These are phyloP conservation scores for Bryoglossum gracile DNA, from an alignment of 495 filamentous ascomycete genomes.

Conservation along the genomic window DNA sequence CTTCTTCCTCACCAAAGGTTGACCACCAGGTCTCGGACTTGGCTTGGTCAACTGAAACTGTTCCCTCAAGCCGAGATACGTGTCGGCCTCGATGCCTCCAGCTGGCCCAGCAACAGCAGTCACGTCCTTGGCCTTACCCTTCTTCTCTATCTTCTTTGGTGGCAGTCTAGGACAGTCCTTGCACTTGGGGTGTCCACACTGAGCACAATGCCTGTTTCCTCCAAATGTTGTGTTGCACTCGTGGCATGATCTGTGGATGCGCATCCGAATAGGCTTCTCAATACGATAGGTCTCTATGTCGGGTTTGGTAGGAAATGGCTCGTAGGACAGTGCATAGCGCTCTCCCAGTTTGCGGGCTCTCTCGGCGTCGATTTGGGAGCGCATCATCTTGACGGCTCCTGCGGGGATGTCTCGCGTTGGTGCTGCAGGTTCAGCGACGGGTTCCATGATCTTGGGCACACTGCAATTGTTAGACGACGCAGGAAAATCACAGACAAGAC, in stretches of 20 bases:
- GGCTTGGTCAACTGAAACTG: conserved; percentile 48
- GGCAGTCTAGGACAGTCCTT: conserved; percentile 65
- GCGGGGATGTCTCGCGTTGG: neutral
- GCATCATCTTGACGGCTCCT: conserved; percentile 11
- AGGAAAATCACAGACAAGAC: conserved; percentile 6
- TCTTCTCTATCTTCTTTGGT: conserved; percentile 9
- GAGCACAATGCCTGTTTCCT: conserved; percentile 58
- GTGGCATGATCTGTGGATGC: conserved; percentile 78
- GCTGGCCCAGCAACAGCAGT: conserved; percentile 6
- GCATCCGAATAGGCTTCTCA: conserved; percentile 85
- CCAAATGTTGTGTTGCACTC: conserved; percentile 68
- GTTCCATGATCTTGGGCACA: neutral
- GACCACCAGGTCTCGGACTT: conserved; percentile 52
- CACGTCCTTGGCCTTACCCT: conserved; percentile 12
- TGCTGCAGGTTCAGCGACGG: neutral
- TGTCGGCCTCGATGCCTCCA: conserved; percentile 18
- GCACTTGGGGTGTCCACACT: conserved; percentile 71
- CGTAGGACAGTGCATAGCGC: conserved; percentile 17
- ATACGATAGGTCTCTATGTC: conserved; percentile 43
- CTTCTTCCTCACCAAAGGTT: conserved; percentile 61
- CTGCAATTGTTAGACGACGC: conserved; percentile 5
- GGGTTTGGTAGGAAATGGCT: conserved; percentile 15
- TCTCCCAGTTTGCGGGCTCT: conserved; percentile 18
- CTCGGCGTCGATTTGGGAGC: conserved; percentile 25
- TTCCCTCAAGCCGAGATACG: conserved; percentile 26